Percentiles rank a stretch among this genome's conserved stretches.
Conservation (phyloP, 169 alveolate species). For the Theileria parva region DNA sequence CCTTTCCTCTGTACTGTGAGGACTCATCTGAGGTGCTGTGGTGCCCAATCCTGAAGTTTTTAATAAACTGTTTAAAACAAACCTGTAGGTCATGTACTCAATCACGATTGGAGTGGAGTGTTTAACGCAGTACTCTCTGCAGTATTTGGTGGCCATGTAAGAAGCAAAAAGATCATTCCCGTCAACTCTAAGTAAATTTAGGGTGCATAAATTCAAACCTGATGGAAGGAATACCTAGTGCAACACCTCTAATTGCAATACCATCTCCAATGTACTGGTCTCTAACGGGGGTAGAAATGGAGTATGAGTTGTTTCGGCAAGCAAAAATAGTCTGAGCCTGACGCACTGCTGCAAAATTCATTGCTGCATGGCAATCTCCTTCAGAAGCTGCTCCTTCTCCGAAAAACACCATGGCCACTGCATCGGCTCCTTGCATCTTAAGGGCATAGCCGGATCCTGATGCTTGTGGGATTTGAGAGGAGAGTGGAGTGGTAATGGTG, state of each 20-base stretch:
- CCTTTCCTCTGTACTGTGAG: constrained; percentile 84
- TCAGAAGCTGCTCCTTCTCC: constrained; percentile 99
- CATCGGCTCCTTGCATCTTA: constrained; percentile 81
- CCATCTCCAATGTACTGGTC: constrained; percentile 96
- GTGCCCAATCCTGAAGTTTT: constrained; percentile 83
- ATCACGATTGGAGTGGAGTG: constrained; percentile 84
- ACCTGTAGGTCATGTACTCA: constrained; percentile 91
- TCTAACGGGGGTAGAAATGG: constrained; percentile 91
- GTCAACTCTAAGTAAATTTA: constrained; percentile 67
- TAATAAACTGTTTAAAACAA: neutral
- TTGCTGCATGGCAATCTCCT: constrained; percentile 94
- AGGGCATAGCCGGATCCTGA: constrained; percentile 94
- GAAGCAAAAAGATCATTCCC: constrained; percentile 95
- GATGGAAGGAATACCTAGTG: constrained; percentile 89
- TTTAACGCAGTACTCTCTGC: constrained; percentile 86
- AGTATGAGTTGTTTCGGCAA: constrained; percentile 94
- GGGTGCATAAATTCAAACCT: constrained; percentile 47
- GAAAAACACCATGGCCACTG: constrained; percentile 88
- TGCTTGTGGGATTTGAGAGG: constrained; percentile 94
- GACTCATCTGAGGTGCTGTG: constrained; percentile 96
- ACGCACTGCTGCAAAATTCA: constrained; percentile 93
- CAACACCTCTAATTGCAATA: constrained; percentile 92
- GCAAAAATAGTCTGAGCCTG: constrained; percentile 90
- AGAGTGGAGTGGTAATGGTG: constrained; percentile 93
- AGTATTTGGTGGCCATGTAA: constrained; percentile 86